Percentiles rank a stretch among this genome's conserved stretches.
These are phyloP conservation scores for Paratinospora sagittata DNA, from an alignment of 164 flowering plant species.

Conservation along the genomic window DNA sequence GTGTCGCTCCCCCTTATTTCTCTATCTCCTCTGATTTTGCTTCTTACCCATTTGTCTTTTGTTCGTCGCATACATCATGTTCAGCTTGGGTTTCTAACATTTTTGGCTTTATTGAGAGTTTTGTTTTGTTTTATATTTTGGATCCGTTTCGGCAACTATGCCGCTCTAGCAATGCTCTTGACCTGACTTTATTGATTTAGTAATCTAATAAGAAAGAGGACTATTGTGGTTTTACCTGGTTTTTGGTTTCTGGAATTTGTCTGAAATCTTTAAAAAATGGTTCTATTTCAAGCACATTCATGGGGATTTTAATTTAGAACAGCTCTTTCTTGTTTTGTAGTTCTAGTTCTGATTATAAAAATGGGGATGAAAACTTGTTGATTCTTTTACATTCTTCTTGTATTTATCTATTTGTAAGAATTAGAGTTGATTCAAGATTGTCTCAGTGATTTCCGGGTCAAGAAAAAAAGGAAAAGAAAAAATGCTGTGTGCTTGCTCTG, in stretches of 20 bases:
- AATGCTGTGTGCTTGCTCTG: conserved; percentile 98
- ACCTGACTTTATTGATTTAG: not conserved
- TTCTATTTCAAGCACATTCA: not conserved
- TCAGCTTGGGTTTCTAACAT: not conserved
- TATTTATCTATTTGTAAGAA: not conserved
- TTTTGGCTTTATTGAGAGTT: not conserved
- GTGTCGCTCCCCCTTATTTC: conserved; percentile 22
- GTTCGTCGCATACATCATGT: not conserved
- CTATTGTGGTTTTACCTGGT: not conserved
- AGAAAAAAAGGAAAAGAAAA: too few species aligned
- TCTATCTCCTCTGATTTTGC: conserved; percentile 8
- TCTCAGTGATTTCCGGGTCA: conserved; percentile 9
- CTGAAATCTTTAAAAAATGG: not conserved
- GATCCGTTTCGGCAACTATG: not conserved
- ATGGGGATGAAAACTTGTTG: not conserved
- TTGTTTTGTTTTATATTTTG: not conserved
- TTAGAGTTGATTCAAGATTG: conserved; percentile 1
- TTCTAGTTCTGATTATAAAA: not conserved
- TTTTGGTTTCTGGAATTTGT: not conserved
- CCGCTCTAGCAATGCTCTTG: conserved; percentile 18
- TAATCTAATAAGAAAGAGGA: conserved; percentile 8
- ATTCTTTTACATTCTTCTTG: too few species aligned
- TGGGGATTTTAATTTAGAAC: too few species aligned
- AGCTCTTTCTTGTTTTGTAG: not conserved
- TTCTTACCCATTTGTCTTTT: conserved; percentile 14